Percentiles rank a stretch among this genome's conserved stretches.
phyloP scores from a whole-genome alignment of 163 green algal species.

The Volvox carteri region DNA sequence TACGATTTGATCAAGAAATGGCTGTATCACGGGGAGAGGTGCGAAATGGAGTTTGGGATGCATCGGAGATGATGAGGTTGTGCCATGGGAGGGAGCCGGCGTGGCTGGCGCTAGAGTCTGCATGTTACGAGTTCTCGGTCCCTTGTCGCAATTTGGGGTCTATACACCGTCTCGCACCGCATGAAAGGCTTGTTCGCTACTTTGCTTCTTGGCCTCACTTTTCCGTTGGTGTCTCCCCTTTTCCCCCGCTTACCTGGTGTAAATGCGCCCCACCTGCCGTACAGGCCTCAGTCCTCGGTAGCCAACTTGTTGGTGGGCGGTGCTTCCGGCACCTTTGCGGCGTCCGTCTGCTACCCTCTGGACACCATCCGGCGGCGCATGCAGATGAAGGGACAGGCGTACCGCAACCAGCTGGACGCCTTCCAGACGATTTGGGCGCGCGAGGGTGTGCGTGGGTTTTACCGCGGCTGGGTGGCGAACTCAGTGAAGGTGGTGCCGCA shows the following conservation, averaged over 20 bases:
- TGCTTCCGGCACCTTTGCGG: conserved; percentile 83
- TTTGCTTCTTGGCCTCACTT: no score
- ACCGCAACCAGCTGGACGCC: conserved; percentile 80
- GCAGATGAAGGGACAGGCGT: conserved; percentile 89
- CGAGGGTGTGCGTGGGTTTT: conserved; percentile 89
- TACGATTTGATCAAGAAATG: conserved; percentile 91
- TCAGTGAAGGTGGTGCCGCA: conserved; percentile 91
- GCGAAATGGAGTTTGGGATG: neutral
- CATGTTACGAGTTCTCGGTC: no score
- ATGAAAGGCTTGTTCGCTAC: no score
- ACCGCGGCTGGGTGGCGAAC: conserved; percentile 92
- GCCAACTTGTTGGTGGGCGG: conserved; percentile 87
- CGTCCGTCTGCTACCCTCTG: conserved; percentile 92
- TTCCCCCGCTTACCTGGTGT: no score
- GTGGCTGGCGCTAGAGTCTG: no score
- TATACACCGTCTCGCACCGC: no score
- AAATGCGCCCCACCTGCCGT: no score
- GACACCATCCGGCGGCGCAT: conserved; percentile 94
- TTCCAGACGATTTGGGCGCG: conserved; percentile 77
- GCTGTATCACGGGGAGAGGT: conserved; percentile 75
- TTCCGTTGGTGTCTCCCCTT: no score
- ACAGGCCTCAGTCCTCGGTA: conserved; percentile 74
- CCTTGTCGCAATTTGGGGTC: no score
- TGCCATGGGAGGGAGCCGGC: no score
- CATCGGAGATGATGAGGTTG: no score